A percentile compares a stretch with the other conserved stretches of the same genome.
phyloP scores from a whole-genome alignment of 2,329 filamentous ascomycete species.

The Penicillium sp. region DNA sequence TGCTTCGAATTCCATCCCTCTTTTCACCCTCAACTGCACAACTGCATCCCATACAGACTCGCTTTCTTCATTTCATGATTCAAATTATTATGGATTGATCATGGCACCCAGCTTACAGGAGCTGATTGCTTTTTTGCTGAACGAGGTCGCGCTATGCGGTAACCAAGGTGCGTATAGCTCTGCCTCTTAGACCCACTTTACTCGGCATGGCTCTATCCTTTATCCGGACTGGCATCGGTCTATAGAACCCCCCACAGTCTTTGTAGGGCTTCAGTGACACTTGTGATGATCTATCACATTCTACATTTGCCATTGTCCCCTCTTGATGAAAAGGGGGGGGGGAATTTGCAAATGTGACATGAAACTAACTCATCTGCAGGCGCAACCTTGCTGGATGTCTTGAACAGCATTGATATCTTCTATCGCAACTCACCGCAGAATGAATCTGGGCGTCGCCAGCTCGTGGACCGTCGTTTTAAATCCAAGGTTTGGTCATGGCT shows the following conservation, averaged over 20 bases:
- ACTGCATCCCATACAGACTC: neutral
- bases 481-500: constrained; percentile 61
- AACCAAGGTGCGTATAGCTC: constrained; percentile 53
- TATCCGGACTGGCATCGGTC: neutral
- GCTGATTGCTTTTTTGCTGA: constrained; percentile 59
- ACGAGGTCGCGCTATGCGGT: constrained; percentile 61
- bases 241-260: neutral
- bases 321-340: neutral
- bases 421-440: constrained; percentile 30
- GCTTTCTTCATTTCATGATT: constrained; percentile 3
- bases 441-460: constrained; percentile 20
- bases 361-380: constrained; percentile 31
- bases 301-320: neutral
- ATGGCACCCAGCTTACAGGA: constrained; percentile 57
- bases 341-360: neutral
- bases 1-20: constrained; percentile 18
- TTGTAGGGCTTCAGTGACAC: neutral
- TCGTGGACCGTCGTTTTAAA: constrained; percentile 53
- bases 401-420: constrained; percentile 37
- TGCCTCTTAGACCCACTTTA: constrained; percentile 23
- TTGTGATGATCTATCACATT: neutral
- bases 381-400: constrained; percentile 37
- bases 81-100: constrained; percentile 5
- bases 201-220: neutral
- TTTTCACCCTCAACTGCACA: neutral